Evolutionary conservation across 1,284 basidiomycete species (phyloP), one percentile per base, ranked within the genome.

Genomic region (Ganoderma meredithae): DNA sequence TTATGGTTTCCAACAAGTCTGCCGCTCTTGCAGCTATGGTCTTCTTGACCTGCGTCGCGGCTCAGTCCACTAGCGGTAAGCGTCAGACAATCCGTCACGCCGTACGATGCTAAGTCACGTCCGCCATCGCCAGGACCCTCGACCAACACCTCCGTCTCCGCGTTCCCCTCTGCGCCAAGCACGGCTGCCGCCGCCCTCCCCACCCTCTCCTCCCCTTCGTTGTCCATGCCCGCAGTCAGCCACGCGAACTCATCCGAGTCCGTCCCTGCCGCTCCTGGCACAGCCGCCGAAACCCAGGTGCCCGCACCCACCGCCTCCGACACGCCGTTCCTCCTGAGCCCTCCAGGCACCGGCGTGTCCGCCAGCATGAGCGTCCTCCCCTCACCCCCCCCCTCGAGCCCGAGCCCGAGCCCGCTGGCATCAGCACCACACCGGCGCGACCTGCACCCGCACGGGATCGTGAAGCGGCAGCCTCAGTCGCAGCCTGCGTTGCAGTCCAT

Each of bases 371-470:
- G 52, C 17, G 31, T 55, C 17, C 52, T 55, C 12, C 52, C 25
- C 27, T 17, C 52, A 1, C 52, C 52, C 36, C 36, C 36, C 36
- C n/a, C n/a, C n/a, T n/a, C n/a, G n/a, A 6, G 7, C 52, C 13
- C 15, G 31, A 6, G 31, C 49, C 25, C 49, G 25, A 13, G 19
- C 47, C 9, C 12, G 10, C 4, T 22, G 3, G 10, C 13, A 22
- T 49, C 22, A 25, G 22, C 25, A 22, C 52, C 52, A 17, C 52
- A 19, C 15, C 27, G 52, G 13, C 52, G 52, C 27, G 52, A 55
- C 52, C 27, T 55, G 52, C 52, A 55, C 27, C 52, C 52, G 8
- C 52, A 55, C 52, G 52, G 27, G 27, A 55, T 55, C 52, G 52
- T 55, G 31, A 55, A 55, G 27, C 52, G 52, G 27, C 52, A 55